Base-by-base conservation (phyloP, 257 asterid genomes). In the Rhazya stricta region DNA sequence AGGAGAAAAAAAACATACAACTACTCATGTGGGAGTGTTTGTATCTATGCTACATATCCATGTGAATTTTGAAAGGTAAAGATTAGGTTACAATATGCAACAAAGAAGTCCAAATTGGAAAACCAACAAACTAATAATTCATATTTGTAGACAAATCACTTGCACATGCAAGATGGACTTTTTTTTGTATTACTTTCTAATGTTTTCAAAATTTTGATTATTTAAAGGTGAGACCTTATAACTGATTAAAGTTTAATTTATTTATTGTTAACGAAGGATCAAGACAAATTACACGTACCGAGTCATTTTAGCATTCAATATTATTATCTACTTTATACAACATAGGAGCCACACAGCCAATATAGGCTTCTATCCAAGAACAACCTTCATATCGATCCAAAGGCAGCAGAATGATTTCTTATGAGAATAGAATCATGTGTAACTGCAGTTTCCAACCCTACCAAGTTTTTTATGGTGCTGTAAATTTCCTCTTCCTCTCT, bases 401-500 rank as follows among this genome's bases (percentile, higher is more conserved):
- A 21, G 71, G 48, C 37, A 66, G 23, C 69, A 63, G 30, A 66
- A 36, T 66, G 15, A 63, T 16, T 63, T 63, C 16, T 39, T 29
- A 21, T 37, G 37, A 10, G 48, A 66, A 66, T 9, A 21, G 71
- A 66, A 66, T 37, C 71, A 66, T 66, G 71, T 66, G 71, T 15
- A 66, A 36, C 71, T 66, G 50, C 50, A 66, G 37, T 37, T 66
- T 37, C 29, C 29, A 19, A 36, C 29, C 6, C 27, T 37, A 66
- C 50, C 29, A 21, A 21, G 71, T 37, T 39, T 19, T 37, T 36
- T 0, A n/a, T 25, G 65, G 36, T 27, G 36, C 34, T 6, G 61
- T 54, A 11, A 29, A 4, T 61, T 32, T 6, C 43, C 18, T 66
- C 48, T 65, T 23, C 8, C 48, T 37, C 48, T 54, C 10, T 19